A percentile compares a stretch with the other conserved stretches of the same genome.
Conservation (phyloP, 208 protist genomes). For the Phytomonas serpens region DNA sequence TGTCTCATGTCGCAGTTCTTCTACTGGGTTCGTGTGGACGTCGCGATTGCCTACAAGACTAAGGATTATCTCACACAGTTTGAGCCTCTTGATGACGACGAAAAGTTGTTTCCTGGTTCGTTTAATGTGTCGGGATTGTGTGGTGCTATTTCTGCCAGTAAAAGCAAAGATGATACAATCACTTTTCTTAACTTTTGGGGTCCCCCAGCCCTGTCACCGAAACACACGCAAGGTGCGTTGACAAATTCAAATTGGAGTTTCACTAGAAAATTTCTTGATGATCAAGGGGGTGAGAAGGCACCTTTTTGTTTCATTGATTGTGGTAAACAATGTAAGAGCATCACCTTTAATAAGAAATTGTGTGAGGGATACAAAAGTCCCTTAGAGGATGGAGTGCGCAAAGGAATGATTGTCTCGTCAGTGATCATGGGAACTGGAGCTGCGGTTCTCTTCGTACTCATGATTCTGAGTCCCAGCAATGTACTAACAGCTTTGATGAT, state of each 20-base stretch:
- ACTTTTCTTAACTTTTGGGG: constrained; percentile 38
- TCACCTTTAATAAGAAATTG: constrained; percentile 14
- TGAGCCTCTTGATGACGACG: constrained; percentile 17
- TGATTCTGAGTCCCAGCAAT: constrained; percentile 40
- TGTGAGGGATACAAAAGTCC: constrained; percentile 15
- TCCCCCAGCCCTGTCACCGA: constrained; percentile 6
- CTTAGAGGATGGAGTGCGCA: constrained; percentile 53
- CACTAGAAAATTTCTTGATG: constrained; percentile 31
- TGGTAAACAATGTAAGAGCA: constrained; percentile 16
- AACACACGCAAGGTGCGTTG: constrained; percentile 18
- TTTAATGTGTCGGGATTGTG: constrained; percentile 45
- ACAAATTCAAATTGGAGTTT: constrained; percentile 22
- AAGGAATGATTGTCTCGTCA: constrained; percentile 49
- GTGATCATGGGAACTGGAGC: constrained; percentile 29
- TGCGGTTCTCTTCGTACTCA: constrained; percentile 19
- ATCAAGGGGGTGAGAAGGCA: constrained; percentile 10
- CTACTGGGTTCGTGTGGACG: constrained; percentile 32
- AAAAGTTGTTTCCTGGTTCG: constrained; percentile 16
- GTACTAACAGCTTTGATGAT: constrained; percentile 34
- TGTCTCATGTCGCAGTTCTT: constrained; percentile 47
- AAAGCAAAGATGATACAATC: constrained; percentile 34
- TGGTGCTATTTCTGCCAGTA: constrained; percentile 19
- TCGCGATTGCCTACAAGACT: constrained; percentile 27
- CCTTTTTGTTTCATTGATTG: constrained; percentile 49
- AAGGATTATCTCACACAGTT: constrained; percentile 41